These are phyloP conservation scores for Agastache rugosa DNA, from an alignment of 257 asterid species.

Conservation along the genomic window DNA sequence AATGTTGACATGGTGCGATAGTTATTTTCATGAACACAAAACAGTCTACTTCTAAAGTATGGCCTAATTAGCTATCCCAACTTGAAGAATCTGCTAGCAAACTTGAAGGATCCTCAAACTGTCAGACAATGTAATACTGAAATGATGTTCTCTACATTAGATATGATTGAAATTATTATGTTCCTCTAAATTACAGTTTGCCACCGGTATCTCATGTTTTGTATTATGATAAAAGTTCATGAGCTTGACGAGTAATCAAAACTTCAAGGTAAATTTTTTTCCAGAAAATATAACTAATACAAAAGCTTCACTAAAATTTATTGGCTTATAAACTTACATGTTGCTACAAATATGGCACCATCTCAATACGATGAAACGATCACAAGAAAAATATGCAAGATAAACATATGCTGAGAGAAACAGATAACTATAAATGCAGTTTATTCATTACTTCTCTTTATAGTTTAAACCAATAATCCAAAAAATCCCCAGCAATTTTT, in stretches of 20 bases:
- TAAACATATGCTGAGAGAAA: neutral
- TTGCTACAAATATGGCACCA: neutral
- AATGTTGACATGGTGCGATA: neutral
- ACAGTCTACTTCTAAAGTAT: neutral
- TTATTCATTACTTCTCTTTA: slow-evolving; percentile 1
- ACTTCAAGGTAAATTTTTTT: neutral
- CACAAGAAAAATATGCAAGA: neutral
- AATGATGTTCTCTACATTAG: neutral
- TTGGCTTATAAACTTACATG: neutral
- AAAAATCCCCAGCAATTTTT: neutral
- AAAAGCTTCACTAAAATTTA: neutral
- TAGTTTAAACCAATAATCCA: slow-evolving; percentile 1
- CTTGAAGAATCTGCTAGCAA: neutral
- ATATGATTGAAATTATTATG: too few relatives aligned
- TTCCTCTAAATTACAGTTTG: neutral
- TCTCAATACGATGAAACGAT: neutral
- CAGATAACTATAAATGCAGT: neutral
- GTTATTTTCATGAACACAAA: neutral
- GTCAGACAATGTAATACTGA: neutral
- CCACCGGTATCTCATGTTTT: neutral
- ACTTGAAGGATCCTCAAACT: neutral
- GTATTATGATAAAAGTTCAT: neutral
- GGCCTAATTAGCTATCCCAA: neutral
- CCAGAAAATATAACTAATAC: neutral
- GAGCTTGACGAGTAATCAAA: neutral